These are phyloP conservation scores for Talaromyces piceae DNA, from an alignment of 2,329 filamentous ascomycete species.

Conservation along the genomic window DNA sequence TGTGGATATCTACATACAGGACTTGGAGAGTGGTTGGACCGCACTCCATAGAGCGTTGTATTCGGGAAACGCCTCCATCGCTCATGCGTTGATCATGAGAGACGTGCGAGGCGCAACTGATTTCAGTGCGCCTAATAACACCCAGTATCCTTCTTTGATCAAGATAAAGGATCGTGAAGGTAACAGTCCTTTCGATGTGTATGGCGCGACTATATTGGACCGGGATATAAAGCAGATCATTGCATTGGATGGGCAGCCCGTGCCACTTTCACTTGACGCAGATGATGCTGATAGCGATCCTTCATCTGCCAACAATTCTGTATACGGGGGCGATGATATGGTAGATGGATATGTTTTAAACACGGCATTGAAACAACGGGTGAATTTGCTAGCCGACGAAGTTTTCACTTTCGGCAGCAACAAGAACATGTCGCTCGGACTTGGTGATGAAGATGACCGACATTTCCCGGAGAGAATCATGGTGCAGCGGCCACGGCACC, in stretches of 20 bases:
- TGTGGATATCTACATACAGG: slow-evolving; percentile 79
- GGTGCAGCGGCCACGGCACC: slow-evolving; percentile 66
- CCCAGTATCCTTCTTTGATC: slow-evolving; percentile 63
- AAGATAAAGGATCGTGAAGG: slow-evolving; percentile 95
- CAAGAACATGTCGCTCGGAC: slow-evolving; percentile 84
- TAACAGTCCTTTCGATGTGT: slow-evolving; percentile 89
- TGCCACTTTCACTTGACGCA: slow-evolving; percentile 31
- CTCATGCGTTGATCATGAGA: slow-evolving; percentile 69
- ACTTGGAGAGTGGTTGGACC: slow-evolving; percentile 92
- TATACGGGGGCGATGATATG: slow-evolving; percentile 44
- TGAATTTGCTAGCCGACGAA: slow-evolving; percentile 63
- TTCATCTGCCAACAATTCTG: slow-evolving; percentile 22
- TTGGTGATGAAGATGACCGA: slow-evolving; percentile 92
- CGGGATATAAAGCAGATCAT: slow-evolving; percentile 50
- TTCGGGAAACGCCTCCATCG: slow-evolving; percentile 78
- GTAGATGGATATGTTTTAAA: slow-evolving; percentile 14
- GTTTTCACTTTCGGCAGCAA: slow-evolving; percentile 94
- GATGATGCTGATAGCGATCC: slow-evolving; percentile 39
- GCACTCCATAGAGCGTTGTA: slow-evolving; percentile 86
- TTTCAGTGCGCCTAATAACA: slow-evolving; percentile 49
- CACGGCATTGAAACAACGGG: slow-evolving; percentile 23
- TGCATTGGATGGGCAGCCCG: slow-evolving; percentile 19
- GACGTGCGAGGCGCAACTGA: slow-evolving; percentile 62
- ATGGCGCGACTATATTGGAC: slow-evolving; percentile 75
- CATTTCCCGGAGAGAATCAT: slow-evolving; percentile 83